Percentiles rank a stretch among this genome's conserved stretches.
Evolutionary conservation across 1,139 yeast genomes (phyloP).

Genomic region (Candida labiduridarum): DNA sequence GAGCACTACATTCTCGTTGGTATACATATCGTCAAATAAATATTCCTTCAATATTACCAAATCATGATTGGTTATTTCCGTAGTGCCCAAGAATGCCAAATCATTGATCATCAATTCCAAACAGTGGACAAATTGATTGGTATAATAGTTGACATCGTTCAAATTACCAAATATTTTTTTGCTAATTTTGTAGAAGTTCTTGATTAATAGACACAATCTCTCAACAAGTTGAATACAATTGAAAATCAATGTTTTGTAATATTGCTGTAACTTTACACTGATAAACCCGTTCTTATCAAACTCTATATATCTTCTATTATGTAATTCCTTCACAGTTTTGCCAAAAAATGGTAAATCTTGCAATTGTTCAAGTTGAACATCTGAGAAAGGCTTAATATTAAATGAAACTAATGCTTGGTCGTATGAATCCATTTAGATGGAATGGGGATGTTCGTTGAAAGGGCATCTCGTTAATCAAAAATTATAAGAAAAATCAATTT

Average conservation of each 20-base stretch:
- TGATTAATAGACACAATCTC: not conserved
- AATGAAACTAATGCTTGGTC: not conserved
- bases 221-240: not conserved
- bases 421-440: not conserved
- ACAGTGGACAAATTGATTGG: not conserved
- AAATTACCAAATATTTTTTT: not conserved
- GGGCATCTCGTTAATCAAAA: too few species aligned
- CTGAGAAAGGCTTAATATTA: not conserved
- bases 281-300: not conserved
- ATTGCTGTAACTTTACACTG: not conserved
- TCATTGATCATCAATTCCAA: not conserved
- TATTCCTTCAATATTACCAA: not conserved
- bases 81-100: not conserved
- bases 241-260: not conserved
- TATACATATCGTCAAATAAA: not conserved
- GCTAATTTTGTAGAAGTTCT: not conserved
- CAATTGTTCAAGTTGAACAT: not conserved
- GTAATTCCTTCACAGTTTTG: not conserved
- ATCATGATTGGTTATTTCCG: not conserved
- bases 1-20: not conserved
- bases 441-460: not conserved
- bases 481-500: not conserved
- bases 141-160: not conserved
- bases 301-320: not conserved
- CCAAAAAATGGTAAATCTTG: not conserved